These are phyloP conservation scores for Talaromyces funiculosus DNA, from an alignment of 2,329 filamentous ascomycete genomes.

Conservation along the genomic window DNA sequence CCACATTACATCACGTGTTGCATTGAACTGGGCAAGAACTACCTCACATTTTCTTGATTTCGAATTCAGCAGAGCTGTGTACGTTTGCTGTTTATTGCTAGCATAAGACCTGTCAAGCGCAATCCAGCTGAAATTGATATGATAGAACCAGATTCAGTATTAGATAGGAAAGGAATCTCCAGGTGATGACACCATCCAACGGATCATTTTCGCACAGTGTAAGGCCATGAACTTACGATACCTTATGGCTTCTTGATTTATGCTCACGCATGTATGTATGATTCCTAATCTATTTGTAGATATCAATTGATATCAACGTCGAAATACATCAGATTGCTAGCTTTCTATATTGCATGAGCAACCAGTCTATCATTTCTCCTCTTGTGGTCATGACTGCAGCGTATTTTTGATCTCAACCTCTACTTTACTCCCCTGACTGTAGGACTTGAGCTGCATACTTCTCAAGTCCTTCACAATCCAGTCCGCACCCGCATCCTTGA, in stretches of 20 bases:
- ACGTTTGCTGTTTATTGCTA: not conserved
- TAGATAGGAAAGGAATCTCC: not conserved
- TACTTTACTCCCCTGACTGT: slow-evolving; percentile 50
- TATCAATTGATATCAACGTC: not conserved
- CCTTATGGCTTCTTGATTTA: not conserved
- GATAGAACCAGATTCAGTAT: not conserved
- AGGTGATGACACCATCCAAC: not conserved
- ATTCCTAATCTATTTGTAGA: not conserved
- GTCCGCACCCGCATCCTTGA: slow-evolving; percentile 72
- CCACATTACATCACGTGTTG: slow-evolving; percentile 3
- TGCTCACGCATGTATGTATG: not conserved
- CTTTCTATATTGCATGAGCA: not conserved
- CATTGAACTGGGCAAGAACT: not conserved
- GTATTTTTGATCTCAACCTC: slow-evolving; percentile 64
- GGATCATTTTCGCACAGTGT: slow-evolving; percentile 5
- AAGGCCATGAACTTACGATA: not conserved
- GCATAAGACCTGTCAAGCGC: not conserved
- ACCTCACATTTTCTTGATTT: not conserved
- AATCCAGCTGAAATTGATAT: too few relatives aligned
- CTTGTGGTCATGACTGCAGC: slow-evolving; percentile 23
- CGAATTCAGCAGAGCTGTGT: not conserved
- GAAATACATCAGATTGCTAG: not conserved
- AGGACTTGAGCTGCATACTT: slow-evolving; percentile 60
- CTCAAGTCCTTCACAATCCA: slow-evolving; percentile 78
- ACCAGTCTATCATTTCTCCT: not conserved